A percentile compares a stretch with the other conserved stretches of the same genome.
These are phyloP conservation scores for Eutypella sp. DNA, from an alignment of 2,329 filamentous ascomycete genomes.

Conservation along the genomic window DNA sequence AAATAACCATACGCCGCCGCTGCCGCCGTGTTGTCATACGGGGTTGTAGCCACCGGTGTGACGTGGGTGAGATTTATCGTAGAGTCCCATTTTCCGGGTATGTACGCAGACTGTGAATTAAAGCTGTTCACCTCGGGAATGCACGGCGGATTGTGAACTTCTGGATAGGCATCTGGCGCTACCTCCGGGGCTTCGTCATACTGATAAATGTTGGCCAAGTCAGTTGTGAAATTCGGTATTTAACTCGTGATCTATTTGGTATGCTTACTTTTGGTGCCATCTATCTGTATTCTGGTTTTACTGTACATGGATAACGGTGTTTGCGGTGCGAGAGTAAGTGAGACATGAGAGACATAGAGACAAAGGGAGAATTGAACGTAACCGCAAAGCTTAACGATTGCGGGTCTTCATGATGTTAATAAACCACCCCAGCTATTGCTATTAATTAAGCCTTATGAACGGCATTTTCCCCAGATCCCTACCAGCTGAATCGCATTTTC, in stretches of 20 bases:
- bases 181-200: slow-evolving; percentile 28
- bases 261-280: neutral
- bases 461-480: too few relatives aligned
- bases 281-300: too few relatives aligned
- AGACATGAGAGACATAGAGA: too few relatives aligned
- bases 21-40: slow-evolving; percentile 14
- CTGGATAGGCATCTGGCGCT: slow-evolving; percentile 18
- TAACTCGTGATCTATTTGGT: neutral
- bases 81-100: neutral
- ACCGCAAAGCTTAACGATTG: too few relatives aligned
- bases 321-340: too few relatives aligned
- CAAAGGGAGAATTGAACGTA: too few relatives aligned
- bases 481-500: too few relatives aligned
- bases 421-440: too few relatives aligned
- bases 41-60: slow-evolving; percentile 7
- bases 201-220: slow-evolving; percentile 7
- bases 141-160: slow-evolving; percentile 26
- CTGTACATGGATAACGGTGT: too few relatives aligned
- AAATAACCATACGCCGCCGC: slow-evolving; percentile 14
- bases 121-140: slow-evolving; percentile 17
- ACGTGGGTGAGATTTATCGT: slow-evolving; percentile 4
- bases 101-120: slow-evolving; percentile 4
- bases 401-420: too few relatives aligned
- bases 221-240: neutral
- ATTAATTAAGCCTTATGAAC: too few relatives aligned